Evolutionary conservation across 2,329 filamentous ascomycete species (phyloP).

Genomic region (Sporothrix brunneoviolacea): DNA sequence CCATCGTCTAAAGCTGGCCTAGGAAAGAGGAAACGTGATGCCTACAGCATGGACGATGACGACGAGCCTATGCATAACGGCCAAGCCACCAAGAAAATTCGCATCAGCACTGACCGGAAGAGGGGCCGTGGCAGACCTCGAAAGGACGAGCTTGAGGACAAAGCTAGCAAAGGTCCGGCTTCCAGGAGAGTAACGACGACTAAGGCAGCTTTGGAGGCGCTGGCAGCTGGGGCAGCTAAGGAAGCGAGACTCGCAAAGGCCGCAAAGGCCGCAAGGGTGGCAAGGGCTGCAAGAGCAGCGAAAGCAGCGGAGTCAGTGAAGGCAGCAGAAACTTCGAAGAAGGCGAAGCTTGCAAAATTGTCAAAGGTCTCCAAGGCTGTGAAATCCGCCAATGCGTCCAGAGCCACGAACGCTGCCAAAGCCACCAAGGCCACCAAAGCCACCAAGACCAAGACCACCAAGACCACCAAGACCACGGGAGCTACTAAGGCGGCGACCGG

Average conservation of each 20-base stretch:
- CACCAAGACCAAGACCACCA: conserved; percentile 28
- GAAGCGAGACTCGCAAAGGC: conserved; percentile 14
- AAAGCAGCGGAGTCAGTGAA: background rate
- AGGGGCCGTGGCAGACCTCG: conserved; percentile 5
- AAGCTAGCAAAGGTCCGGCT: background rate
- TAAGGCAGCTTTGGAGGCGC: conserved; percentile 12
- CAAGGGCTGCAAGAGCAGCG: conserved; percentile 16
- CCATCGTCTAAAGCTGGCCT: too few species aligned
- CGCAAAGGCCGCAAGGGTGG: conserved; percentile 21
- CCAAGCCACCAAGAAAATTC: conserved; percentile 13
- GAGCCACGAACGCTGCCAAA: background rate
- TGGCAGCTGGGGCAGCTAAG: conserved; percentile 8
- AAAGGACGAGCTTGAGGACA: background rate
- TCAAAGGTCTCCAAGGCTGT: conserved; percentile 5
- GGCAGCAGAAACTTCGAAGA: background rate
- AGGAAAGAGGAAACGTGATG: conserved; percentile 13
- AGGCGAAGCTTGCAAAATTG: conserved; percentile 4
- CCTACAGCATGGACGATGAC: conserved; percentile 11
- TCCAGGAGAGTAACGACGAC: conserved; percentile 12
- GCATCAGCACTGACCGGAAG: too few species aligned
- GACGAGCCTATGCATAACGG: background rate
- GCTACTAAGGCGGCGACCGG: conserved; percentile 18
- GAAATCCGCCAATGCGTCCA: background rate
- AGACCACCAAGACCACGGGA: background rate
- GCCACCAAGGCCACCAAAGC: background rate